Base-by-base conservation (phyloP, 2,329 filamentous ascomycete genomes). In the Plenodomus tracheiphilus region DNA sequence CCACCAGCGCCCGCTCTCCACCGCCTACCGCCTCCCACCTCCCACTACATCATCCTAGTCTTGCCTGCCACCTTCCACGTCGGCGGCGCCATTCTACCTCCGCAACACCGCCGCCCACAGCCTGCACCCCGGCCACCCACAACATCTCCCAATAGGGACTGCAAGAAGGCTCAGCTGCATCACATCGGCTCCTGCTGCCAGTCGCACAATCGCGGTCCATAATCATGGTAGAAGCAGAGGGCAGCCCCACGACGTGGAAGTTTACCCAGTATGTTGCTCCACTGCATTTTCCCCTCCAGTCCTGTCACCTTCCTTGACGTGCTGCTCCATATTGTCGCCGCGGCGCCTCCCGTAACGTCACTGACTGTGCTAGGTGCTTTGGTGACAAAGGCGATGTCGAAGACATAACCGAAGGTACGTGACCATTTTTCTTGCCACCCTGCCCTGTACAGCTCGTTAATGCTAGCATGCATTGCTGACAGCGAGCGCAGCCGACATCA, bases 341-440 rank as follows among this genome's bases (percentile, higher is more conserved):
- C 18, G 22, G 41, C 36, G 39, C 45, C 39, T 15, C 28, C 32
- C 19, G 30, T 16, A 34, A 44, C 43, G 48, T 43, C 42, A 47
- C 67, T 72, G 57, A 71, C 59, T 28, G n/a, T 22, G 28, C 25
- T 41, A 97, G 93, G 81, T 97, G 94, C 81, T 99, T 99, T 78
- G 94, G 94, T 76, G 94, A 99, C 80, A 99, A 99, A 79, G 94
- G 94, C 66, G 94, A 99, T 79, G 93, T 99, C 62, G 94, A 97
- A 77, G 92, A 97, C 75, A 97, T 97, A 74, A 97, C 92, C 77
- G 92, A 97, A 87, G 89, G 90, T 92, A 80, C 52, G 71, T 61
- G 41, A 35, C 43, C 28, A 38, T 19, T 49, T 46, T 35, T 47
- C 43, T 43, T 47, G 38, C 30, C n/a, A 21, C 28, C 22, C 19